Evolutionary conservation across 2,329 filamentous ascomycete species (phyloP), one percentile per base, ranked within the genome.

Genomic region (Myriosclerotinia duriaeana): DNA sequence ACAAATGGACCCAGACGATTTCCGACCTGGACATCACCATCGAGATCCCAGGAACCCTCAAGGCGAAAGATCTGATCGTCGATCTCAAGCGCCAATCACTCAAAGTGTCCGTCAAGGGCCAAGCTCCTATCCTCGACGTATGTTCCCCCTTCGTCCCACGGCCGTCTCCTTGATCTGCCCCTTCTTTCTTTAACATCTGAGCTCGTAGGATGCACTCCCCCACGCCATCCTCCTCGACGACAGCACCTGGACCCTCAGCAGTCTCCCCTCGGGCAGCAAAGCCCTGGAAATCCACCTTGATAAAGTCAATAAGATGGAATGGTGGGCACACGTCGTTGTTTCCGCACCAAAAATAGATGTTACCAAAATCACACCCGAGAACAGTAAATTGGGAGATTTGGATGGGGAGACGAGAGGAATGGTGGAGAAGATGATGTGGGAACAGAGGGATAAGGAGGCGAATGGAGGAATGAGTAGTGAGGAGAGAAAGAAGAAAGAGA

Each of bases 371-470:
- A 87, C 89, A 77, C 95, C 95, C 30, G 95, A 98, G 80, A 93
- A 90, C 77, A 93, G 89, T 77, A 96, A 93, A 78, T 83, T 99
- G 75, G 89, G 90, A 66, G 95, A 99, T 78, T 82, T 99, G 72
- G 94, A 98, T 76, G 95, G 95, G 69, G 91, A 96, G 83, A 99
- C 95, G 64, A 86, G 95, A 71, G 86, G 88, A 67, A 98, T 99
- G 94, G 95, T 99, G 54, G 95, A 99, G 87, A 99, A 99, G 87
- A 99, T 99, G 95, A 99, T 99, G 95, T 99, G 86, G 75, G 95
- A 99, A 81, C 95, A 99, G 84, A 85, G 91, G 72, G 93, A 98
- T 82, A 99, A 99, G 87, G 93, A 98, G 82, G 82, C 85, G 79
- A 95, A 95, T 5, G 85, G 90, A 78, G 92, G 93, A 56, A 93